Base-by-base conservation (phyloP, 2,329 filamentous ascomycete species). In the Colletotrichum salicis region DNA sequence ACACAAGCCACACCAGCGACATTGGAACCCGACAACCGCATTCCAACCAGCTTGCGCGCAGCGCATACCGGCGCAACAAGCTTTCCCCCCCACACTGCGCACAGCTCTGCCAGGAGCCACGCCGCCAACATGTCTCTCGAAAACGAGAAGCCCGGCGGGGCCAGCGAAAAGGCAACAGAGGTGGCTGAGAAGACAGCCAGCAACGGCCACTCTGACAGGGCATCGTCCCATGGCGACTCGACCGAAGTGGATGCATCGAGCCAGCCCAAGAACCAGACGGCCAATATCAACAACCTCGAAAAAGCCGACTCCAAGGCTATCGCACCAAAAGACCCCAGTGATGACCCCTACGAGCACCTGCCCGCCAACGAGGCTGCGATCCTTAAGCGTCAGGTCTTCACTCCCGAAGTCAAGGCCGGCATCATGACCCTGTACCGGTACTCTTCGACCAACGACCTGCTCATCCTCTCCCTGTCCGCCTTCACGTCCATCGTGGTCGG, bases 401-500 rank as follows among this genome's bases (percentile, higher is more conserved):
- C 90, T 0, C 91, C 91, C 37, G 84, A 88, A 12, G 84, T 91
- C 68, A 90, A 90, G 76, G 86, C 93, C 41, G 91, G 89, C n/a
- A 87, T 91, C 73, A 84, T 86, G 72, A 88, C 88, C 0, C 84
- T 95, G 24, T 94, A 89, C 79, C 89, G 93, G 74, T 95, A 94
- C 83, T 89, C 93, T 4, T 91, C 90, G 1, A 86, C 82, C 60
- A 87, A 86, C 74, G 93, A 95, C 77, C 77, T 91, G 19, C 74
- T 91, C 72, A 90, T 95, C 77, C 87, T 94, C 52, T 76, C 81
- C 51, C 80, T 94, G 66, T 89, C 91, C 62, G 79, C 85, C 33
- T 76, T 96, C 65, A 89, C 89, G 69, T 88, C 93, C 74, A 93
- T 95, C 74, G 90, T 86, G 41, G 92, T 90, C 22, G 94, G 94